phyloP scores from a whole-genome alignment of 192 early-diverging fungal genomes.

The Coemansia sp. region DNA sequence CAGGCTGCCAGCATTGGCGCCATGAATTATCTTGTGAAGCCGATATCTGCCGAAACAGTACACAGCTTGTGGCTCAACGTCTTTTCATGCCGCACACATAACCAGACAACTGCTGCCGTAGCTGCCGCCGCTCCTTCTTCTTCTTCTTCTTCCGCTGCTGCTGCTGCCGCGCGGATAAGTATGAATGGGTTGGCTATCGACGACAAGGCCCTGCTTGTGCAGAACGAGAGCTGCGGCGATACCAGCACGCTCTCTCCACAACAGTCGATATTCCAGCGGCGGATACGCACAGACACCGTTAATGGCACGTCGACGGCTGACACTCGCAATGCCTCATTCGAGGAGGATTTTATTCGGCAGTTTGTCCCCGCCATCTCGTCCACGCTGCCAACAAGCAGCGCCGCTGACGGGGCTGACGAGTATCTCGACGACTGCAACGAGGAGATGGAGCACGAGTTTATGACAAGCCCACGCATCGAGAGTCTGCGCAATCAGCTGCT shows the following conservation, averaged over 20 bases:
- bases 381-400: constrained; percentile 26
- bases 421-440: constrained; percentile 18
- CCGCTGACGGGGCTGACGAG: not conserved
- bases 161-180: no score
- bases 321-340: constrained; percentile 46
- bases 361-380: constrained; percentile 49
- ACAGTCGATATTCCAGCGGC: constrained; percentile 43
- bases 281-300: constrained; percentile 46
- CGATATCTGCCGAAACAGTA: constrained; percentile 54
- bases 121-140: not conserved
- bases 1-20: constrained; percentile 51
- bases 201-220: not conserved
- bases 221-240: constrained; percentile 13
- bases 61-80: constrained; percentile 56
- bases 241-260: constrained; percentile 26
- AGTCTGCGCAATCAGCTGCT: constrained; percentile 58
- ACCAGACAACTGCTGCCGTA: constrained; percentile 14
- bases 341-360: constrained; percentile 56
- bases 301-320: constrained; percentile 44
- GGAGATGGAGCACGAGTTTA: constrained; percentile 32
- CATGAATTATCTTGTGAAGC: constrained; percentile 55
- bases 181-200: no score
- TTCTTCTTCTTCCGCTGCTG: not conserved
- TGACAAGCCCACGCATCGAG: constrained; percentile 34
- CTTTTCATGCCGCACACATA: constrained; percentile 45